Evolutionary conservation across 495 filamentous ascomycete genomes (phyloP).

Genomic region (Penicillium egyptiacum): DNA sequence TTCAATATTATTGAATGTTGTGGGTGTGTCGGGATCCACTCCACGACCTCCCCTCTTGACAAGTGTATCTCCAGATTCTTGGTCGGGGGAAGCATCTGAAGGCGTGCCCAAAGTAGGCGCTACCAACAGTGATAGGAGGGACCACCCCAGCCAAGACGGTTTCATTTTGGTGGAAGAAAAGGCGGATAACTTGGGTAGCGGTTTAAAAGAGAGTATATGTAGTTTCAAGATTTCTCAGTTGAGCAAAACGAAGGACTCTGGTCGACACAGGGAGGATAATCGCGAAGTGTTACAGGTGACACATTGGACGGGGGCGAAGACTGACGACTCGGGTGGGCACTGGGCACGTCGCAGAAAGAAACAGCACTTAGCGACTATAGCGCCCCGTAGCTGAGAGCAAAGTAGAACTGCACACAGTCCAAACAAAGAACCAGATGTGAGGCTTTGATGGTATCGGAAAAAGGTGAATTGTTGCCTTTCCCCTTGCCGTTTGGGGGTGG

Average conservation of each 20-base stretch:
- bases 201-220: constrained; percentile 19
- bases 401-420: constrained; percentile 20
- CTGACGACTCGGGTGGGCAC: constrained; percentile 14
- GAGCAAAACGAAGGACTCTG: constrained; percentile 26
- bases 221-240: constrained; percentile 15
- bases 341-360: constrained; percentile 15
- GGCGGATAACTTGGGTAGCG: constrained; percentile 12
- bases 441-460: constrained; percentile 17
- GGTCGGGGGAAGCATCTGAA: constrained; percentile 28
- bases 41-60: constrained; percentile 29
- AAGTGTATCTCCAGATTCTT: constrained; percentile 19
- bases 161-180: constrained; percentile 39
- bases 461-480: constrained; percentile 25
- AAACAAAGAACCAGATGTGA: constrained; percentile 13
- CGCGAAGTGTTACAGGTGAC: constrained; percentile 36
- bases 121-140: constrained; percentile 43
- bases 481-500: constrained; percentile 22
- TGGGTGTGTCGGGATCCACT: constrained; percentile 35
- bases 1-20: constrained; percentile 75
- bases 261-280: constrained; percentile 22
- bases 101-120: constrained; percentile 39
- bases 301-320: constrained; percentile 37
- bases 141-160: constrained; percentile 41
- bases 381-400: constrained; percentile 25
- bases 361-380: constrained; percentile 25